Evolutionary conservation across 2,329 filamentous ascomycete genomes (phyloP), one percentile per base, ranked within the genome.

Genomic region (Plenodomus biglobosus): DNA sequence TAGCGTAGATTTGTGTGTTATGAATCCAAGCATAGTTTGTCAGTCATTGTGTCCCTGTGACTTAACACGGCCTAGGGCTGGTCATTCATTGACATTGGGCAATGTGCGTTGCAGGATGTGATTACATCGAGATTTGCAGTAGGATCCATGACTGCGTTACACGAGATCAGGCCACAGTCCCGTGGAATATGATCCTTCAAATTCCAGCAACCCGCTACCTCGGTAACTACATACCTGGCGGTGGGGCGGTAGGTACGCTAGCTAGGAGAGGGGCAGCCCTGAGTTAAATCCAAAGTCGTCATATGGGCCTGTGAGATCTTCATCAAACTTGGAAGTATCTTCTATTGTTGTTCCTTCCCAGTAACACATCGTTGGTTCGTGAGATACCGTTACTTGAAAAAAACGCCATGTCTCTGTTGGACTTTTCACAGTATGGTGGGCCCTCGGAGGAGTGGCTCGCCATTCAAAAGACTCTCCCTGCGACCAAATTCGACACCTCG

Each of bases 381-480:
- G 27, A 32, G 15, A 8, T 15, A 15, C 11, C 27, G 27, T 11
- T 15, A 11, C 7, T 32, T 32, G 11, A 7, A 32, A 6, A 10
- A 15, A 8, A 32, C 13, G 13, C 15, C 20, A 61, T 55, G 52
- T 16, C 52, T 16, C 41, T 61, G 13, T 16, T 37, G 3, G 58
- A 61, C 39, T 68, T 68, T 47, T 63, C 62, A 13, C 53, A 65
- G 15, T 68, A 68, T 32, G 64, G 61, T 27, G 65, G 65, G 11
- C 56, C 61, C 0, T 68, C 65, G 4, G 59, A 63, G 3, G 66
- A 70, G 51, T 70, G 66, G 66, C 58, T 70, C n/a, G 62, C 55
- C 2, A 43, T 69, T 2, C 56, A 68, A 40, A 65, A 61, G 46
- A 64, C 62, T 3, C 44, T 68, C 1, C 65, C 66, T 3, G 46